These are phyloP conservation scores for Dendrobium huoshanense DNA, from an alignment of 106 monocot species.

Conservation along the genomic window DNA sequence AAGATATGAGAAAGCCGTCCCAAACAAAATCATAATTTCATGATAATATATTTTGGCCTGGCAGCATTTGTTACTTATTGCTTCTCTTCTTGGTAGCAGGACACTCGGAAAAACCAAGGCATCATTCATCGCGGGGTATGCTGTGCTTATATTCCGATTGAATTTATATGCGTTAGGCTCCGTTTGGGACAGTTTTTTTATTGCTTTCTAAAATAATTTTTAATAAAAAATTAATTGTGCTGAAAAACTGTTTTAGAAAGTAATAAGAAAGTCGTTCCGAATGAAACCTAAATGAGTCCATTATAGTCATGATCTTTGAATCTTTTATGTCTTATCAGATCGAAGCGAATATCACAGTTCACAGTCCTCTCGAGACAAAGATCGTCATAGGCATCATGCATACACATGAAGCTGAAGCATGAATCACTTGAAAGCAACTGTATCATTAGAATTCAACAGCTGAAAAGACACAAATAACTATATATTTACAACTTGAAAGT, in stretches of 20 bases:
- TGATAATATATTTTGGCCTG: not conserved
- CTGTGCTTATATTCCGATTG: not conserved
- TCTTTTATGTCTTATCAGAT: slow-evolving; percentile 19
- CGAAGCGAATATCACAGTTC: slow-evolving; percentile 46
- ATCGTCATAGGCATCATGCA: slow-evolving; percentile 46
- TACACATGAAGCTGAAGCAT: slow-evolving; percentile 8
- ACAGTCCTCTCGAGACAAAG: slow-evolving; percentile 44
- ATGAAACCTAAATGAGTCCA: too few relatives aligned
- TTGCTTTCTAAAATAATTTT: too few relatives aligned
- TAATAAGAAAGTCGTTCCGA: too few relatives aligned
- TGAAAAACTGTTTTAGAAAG: too few relatives aligned
- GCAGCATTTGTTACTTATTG: not conserved
- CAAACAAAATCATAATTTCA: not conserved
- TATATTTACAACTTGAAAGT: too few relatives aligned
- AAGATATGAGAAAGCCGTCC: too few relatives aligned
- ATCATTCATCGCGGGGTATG: slow-evolving; percentile 59
- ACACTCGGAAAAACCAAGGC: slow-evolving; percentile 51
- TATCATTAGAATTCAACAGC: too few relatives aligned
- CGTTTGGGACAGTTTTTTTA: too few relatives aligned
- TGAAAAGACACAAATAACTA: too few relatives aligned
- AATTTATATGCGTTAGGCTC: too few relatives aligned
- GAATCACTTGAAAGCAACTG: not conserved
- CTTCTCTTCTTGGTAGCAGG: slow-evolving; percentile 20
- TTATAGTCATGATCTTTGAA: too few relatives aligned
- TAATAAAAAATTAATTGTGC: too few relatives aligned